Evolutionary conservation across 805 yeast species (phyloP), one percentile per base, ranked within the genome.

Genomic region (Candida dendrica): DNA sequence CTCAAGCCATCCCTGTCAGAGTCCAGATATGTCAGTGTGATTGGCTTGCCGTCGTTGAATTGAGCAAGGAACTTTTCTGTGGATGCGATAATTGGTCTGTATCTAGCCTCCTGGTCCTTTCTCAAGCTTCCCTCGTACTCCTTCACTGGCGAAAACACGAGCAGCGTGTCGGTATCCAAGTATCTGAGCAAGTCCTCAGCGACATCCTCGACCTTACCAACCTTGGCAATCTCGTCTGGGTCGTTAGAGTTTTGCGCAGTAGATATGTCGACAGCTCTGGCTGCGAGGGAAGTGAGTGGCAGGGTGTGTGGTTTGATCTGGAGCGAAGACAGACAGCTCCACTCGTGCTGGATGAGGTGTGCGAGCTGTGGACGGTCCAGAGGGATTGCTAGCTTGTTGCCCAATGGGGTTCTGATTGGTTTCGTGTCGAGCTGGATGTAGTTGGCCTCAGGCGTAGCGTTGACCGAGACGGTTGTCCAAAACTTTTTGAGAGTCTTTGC

Each of bases 131-230:
- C 98, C 50, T 85, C 90, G 58, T 84, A 88, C 59, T 91, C 98
- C 34, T 68, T 71, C 10, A 52, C 49, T 11, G 96, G 95, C 1
- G 96, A 81, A 55, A 90, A 84, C 8, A 91, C 88, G 41, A 93
- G 70, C 47, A 95, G 68, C 2, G 98, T 89, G 61, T 93, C 99
- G 0, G 98, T 93, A 60, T 93, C 98, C 44, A 95, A 68, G 57
- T 90, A 93, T 42, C 90, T 78, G 55, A 91, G 65, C 47, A 93
- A 64, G 47, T 74, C 75, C 35, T 71, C 61, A 46, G 77, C 73
- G 17, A 87, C 75, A 35, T 74, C 75, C 4, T 71, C 74, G 35
- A 77, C 57, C 38, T 64, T 64, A 9, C 90, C 89, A 32, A 81
- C 71, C 57, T 84, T 83, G 35, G 81, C 75, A 14, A 69, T 59